Evolutionary conservation across 192 early-diverging fungal genomes (phyloP), one percentile per base, ranked within the genome.

Genomic region (Coemansia sp.): DNA sequence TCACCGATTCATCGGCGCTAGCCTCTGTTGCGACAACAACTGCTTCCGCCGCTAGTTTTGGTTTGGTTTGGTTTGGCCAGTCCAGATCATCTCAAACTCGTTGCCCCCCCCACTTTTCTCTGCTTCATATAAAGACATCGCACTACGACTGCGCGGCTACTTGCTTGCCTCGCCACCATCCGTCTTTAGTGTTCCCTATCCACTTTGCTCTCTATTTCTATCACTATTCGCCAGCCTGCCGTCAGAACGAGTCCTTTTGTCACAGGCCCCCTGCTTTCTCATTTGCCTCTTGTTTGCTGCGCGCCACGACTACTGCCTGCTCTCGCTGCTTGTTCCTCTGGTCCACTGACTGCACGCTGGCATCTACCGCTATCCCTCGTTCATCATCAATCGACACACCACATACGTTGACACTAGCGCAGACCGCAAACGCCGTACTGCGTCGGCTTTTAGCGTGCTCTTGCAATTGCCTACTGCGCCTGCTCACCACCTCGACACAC

Each of bases 281-380:
- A 32, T 35, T 56, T 16, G 29, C 1, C 53, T 16, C 53, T 56
- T 56, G 53, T 56, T 56, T 56, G 53, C 27, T 56, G 53, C 8
- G 53, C 53, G 53, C 53, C 53, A 56, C 53, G 53, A 56, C 53
- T 56, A 56, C 53, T 56, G 53, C 53, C 11, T 56, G 53, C 27
- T 29, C 30, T 29, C 29, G 29, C 7, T 56, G 53, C 53, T 56
- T 56, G 53, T 56, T 56, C 53, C 15, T 22, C 29, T 56, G 53
- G 53, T 9, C 30, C 15, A 30, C 15, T 32, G 7, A 30, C 53
- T 56, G 53, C 53, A 50, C 49, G 22, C 49, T 24, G 49, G 22
- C 22, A 50, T 50, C 22, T 15, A 4, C 53, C 53, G 22, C 53
- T 16, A 56, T 34, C 53, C 53, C 53, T 56, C 53, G 53, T 22